phyloP scores from a whole-genome alignment of 257 asterid species.

The Rubia yunnanensis region DNA sequence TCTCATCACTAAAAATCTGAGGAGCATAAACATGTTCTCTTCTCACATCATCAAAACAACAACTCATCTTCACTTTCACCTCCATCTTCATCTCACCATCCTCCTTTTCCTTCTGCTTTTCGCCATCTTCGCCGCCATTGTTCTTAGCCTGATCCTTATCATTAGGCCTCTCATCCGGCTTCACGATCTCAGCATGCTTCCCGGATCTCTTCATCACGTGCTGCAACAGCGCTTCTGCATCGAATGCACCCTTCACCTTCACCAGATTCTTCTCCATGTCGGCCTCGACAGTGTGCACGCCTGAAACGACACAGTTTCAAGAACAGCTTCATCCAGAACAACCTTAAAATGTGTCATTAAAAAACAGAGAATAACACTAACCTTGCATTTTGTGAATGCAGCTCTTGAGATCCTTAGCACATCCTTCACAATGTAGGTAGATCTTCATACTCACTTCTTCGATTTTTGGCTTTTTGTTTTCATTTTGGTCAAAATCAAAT shows the following conservation, averaged over 20 bases:
- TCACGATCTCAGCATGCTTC: background rate
- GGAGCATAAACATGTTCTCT: background rate
- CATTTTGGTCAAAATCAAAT: background rate
- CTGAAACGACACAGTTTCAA: background rate
- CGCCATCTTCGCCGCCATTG: background rate
- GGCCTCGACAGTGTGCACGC: background rate
- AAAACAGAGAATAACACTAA: no score
- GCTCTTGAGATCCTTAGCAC: background rate
- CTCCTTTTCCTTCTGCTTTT: background rate
- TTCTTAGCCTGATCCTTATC: background rate
- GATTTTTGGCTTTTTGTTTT: background rate
- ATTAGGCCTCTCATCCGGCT: background rate
- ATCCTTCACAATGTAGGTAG: background rate
- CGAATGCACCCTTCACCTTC: background rate
- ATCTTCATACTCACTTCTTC: background rate
- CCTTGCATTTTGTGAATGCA: background rate
- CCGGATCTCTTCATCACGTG: background rate
- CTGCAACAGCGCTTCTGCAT: background rate
- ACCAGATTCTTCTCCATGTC: background rate
- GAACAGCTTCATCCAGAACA: background rate
- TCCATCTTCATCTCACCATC: no score
- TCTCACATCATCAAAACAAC: background rate
- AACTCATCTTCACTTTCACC: no score
- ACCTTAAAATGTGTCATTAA: background rate
- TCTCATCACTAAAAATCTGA: background rate